Conservation (phyloP, 352 stramenopile genomes). For the Phytophthora ohioensis region DNA sequence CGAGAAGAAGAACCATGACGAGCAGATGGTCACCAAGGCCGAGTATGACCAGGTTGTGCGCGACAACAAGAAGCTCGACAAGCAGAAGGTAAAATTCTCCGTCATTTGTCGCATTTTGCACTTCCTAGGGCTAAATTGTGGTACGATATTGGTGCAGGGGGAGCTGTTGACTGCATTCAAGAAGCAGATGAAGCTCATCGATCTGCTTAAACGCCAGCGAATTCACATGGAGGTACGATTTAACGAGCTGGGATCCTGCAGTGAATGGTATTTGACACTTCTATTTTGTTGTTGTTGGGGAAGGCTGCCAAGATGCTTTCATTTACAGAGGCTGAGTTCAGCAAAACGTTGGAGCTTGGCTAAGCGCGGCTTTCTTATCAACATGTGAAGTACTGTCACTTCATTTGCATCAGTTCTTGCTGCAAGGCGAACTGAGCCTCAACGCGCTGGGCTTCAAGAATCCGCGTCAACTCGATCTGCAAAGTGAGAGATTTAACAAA, state of each 20-base stretch:
- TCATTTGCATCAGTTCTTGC: slow-evolving; percentile 67
- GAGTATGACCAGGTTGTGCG: slow-evolving; percentile 69
- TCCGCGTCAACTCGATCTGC: slow-evolving; percentile 78
- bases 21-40: slow-evolving; percentile 56
- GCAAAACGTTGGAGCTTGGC: slow-evolving; percentile 73
- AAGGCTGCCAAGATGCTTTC: slow-evolving; percentile 88
- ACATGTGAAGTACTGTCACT: slow-evolving; percentile 25
- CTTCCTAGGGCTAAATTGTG: background rate
- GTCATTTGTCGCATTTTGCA: background rate
- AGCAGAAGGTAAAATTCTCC: slow-evolving; percentile 70
- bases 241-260: background rate
- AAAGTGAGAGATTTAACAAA: slow-evolving; percentile 7
- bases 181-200: slow-evolving; percentile 90
- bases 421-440: slow-evolving; percentile 75
- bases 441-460: slow-evolving; percentile 78
- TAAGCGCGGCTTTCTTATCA: slow-evolving; percentile 23
- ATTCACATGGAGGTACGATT: slow-evolving; percentile 85
- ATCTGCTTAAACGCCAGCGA: slow-evolving; percentile 85
- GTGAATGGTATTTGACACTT: slow-evolving; percentile 20
- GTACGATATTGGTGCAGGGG: slow-evolving; percentile 39
- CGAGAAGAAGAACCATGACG: slow-evolving; percentile 54
- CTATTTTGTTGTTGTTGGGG: slow-evolving; percentile 5
- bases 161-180: slow-evolving; percentile 83
- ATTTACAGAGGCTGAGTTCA: slow-evolving; percentile 88
- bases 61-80: slow-evolving; percentile 82